Conservation (phyloP, 1,139 yeast genomes). For the Saccharomyces pastorianus region DNA sequence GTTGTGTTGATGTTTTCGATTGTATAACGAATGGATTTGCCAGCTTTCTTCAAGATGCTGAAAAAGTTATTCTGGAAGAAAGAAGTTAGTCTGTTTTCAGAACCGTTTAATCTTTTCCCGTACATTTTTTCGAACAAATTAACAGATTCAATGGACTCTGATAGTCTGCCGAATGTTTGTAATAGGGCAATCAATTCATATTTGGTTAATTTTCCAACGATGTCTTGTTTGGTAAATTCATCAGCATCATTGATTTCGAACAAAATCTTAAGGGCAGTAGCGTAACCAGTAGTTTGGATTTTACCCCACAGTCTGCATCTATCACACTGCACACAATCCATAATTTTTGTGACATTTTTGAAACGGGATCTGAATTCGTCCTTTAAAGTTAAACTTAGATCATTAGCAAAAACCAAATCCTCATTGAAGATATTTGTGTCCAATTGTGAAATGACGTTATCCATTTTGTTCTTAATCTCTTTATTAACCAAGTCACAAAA, state of each 20-base stretch:
- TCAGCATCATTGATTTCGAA: slow-evolving; percentile 54
- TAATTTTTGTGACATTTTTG: slow-evolving; percentile 79
- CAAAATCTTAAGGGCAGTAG: slow-evolving; percentile 83
- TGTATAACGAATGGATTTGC: slow-evolving; percentile 15
- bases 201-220: slow-evolving; percentile 51
- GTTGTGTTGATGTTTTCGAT: slow-evolving; percentile 11
- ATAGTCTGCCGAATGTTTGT: slow-evolving; percentile 85
- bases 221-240: slow-evolving; percentile 37
- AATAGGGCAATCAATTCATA: slow-evolving; percentile 84
- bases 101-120: slow-evolving; percentile 26
- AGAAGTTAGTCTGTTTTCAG: slow-evolving; percentile 14
- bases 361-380: slow-evolving; percentile 81
- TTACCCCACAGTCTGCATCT: slow-evolving; percentile 98
- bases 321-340: slow-evolving; percentile 99
- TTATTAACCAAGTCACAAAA: slow-evolving; percentile 46
- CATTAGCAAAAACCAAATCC: slow-evolving; percentile 45
- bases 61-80: slow-evolving; percentile 30
- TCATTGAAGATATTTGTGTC: slow-evolving; percentile 52
- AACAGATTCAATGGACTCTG: slow-evolving; percentile 74
- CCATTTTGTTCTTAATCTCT: slow-evolving; percentile 39
- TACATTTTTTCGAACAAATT: slow-evolving; percentile 59
- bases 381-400: slow-evolving; percentile 37
- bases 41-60: slow-evolving; percentile 23
- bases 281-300: slow-evolving; percentile 92
- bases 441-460: slow-evolving; percentile 36